Conservation (phyloP, 108 stramenopile species). For the Parmales sp. region DNA sequence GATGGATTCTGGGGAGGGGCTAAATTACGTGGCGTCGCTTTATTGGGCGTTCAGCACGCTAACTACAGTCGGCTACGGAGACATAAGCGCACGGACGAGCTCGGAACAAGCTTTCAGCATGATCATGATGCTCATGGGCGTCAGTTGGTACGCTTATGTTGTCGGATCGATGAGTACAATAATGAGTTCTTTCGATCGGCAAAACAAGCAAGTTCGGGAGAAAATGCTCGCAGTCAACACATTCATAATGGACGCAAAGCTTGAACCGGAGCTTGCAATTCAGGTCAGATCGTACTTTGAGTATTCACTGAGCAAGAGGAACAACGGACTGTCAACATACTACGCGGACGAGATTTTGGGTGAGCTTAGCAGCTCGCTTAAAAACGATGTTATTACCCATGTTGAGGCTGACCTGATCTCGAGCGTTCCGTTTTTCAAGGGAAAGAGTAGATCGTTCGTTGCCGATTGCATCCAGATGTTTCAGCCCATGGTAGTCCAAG, state of each 20-base stretch:
- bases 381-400: slow-evolving; percentile 15
- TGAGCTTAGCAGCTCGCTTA: slow-evolving; percentile 5
- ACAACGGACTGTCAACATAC: slow-evolving; percentile 16
- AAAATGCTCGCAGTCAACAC: neutral
- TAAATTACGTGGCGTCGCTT: slow-evolving; percentile 23
- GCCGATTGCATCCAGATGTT: slow-evolving; percentile 12
- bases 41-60: slow-evolving; percentile 44
- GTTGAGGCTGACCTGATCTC: slow-evolving; percentile 15
- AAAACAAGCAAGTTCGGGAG: slow-evolving; percentile 7
- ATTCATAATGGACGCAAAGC: slow-evolving; percentile 3
- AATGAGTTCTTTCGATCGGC: slow-evolving; percentile 13
- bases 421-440: slow-evolving; percentile 15
- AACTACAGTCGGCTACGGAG: slow-evolving; percentile 42
- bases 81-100: slow-evolving; percentile 28
- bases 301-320: neutral
- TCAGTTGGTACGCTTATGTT: slow-evolving; percentile 36
- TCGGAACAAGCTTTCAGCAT: slow-evolving; percentile 31
- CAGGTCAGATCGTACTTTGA: neutral
- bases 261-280: neutral
- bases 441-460: slow-evolving; percentile 15
- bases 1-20: neutral
- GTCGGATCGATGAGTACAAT: slow-evolving; percentile 27
- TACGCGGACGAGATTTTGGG: slow-evolving; percentile 12
- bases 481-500: slow-evolving; percentile 8
- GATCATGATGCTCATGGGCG: slow-evolving; percentile 36